Conservation (phyloP, 805 yeast species). For the Starmera quercuum region DNA sequence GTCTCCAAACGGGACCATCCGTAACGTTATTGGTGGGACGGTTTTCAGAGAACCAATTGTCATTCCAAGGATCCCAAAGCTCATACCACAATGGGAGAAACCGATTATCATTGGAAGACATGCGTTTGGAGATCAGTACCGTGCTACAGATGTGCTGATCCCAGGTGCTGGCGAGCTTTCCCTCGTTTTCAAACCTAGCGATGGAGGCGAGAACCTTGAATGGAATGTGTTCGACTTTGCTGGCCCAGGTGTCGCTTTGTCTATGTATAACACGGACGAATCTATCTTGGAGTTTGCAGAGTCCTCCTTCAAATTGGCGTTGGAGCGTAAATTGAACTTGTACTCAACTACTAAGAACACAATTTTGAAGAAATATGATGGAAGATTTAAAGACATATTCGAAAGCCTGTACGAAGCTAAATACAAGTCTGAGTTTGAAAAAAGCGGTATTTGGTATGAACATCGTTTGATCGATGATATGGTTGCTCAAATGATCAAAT, state of each 20-base stretch:
- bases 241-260: constrained; percentile 68
- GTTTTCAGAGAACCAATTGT: constrained; percentile 96
- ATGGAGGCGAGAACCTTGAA: constrained; percentile 48
- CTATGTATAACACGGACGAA: constrained; percentile 95
- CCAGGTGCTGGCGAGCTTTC: constrained; percentile 76
- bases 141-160: constrained; percentile 79
- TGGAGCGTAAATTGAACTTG: constrained; percentile 69
- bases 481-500: constrained; percentile 98
- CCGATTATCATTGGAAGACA: constrained; percentile 97
- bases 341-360: constrained; percentile 93
- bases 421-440: constrained; percentile 68
- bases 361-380: constrained; percentile 88
- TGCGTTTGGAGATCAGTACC: constrained; percentile 95
- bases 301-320: constrained; percentile 83
- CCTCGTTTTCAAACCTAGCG: constrained; percentile 64
- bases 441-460: constrained; percentile 87
- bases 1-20: constrained; percentile 94
- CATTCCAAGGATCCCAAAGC: constrained; percentile 79
- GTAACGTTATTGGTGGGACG: constrained; percentile 93
- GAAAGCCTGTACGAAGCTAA: constrained; percentile 66
- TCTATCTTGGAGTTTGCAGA: constrained; percentile 89
- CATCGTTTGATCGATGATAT: constrained; percentile 95
- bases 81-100: constrained; percentile 87
- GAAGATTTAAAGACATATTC: constrained; percentile 91
- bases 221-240: constrained; percentile 62